A percentile compares a stretch with the other conserved stretches of the same genome.
Conservation (phyloP, 495 filamentous ascomycete genomes). For the Aspergillus cristatus region DNA sequence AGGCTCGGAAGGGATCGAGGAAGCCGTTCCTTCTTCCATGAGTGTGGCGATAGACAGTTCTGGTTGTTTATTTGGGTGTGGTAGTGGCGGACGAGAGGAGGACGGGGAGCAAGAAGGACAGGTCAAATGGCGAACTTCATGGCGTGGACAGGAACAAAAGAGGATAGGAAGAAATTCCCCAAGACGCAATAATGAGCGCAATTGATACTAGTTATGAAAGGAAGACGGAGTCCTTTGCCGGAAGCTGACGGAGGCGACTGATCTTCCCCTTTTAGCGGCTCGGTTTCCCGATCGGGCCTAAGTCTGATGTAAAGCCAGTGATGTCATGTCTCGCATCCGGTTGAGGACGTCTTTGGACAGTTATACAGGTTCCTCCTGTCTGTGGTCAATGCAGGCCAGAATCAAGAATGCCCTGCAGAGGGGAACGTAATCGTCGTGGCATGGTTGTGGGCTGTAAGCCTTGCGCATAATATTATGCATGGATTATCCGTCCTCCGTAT, state of each 20-base stretch:
- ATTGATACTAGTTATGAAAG: not conserved
- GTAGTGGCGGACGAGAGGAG: not conserved
- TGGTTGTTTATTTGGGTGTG: not conserved
- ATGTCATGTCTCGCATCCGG: not conserved
- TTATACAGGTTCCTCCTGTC: too few species aligned
- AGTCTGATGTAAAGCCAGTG: not conserved
- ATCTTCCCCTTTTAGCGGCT: not conserved
- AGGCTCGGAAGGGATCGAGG: constrained; percentile 23
- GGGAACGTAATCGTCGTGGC: too few species aligned
- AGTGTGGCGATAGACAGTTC: constrained; percentile 9
- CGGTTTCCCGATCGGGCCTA: not conserved
- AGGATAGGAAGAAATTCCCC: not conserved
- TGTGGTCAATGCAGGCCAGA: too few species aligned
- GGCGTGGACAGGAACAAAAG: not conserved
- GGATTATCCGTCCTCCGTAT: too few species aligned
- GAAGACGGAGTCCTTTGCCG: not conserved
- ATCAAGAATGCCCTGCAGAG: too few species aligned
- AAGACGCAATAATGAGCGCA: not conserved
- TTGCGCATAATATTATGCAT: too few species aligned
- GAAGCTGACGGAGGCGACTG: not conserved
- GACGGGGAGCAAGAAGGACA: not conserved
- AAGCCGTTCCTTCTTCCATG: constrained; percentile 29
- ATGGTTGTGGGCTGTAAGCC: too few species aligned
- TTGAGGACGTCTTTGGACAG: too few species aligned
- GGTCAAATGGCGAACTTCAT: not conserved